phyloP scores from a whole-genome alignment of 1,284 basidiomycete species.

The Leucoagaricus sp. region DNA sequence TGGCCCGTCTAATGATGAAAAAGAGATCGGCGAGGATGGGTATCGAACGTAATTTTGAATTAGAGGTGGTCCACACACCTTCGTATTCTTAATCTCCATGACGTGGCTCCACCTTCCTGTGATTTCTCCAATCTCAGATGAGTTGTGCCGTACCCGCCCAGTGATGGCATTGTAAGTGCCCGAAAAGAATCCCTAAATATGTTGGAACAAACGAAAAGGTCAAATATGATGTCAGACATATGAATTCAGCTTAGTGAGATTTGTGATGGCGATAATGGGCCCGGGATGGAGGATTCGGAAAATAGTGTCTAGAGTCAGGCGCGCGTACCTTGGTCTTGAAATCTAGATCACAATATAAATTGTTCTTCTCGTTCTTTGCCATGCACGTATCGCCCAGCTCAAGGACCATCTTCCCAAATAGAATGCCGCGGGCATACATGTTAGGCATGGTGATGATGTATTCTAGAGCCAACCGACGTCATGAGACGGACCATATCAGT shows the following conservation, averaged over 20 bases:
- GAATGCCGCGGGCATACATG: slow-evolving; percentile 96
- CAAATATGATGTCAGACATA: neutral
- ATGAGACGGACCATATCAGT: slow-evolving; percentile 3
- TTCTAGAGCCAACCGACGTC: slow-evolving; percentile 41
- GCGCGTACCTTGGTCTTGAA: slow-evolving; percentile 91
- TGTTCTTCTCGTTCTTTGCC: slow-evolving; percentile 83
- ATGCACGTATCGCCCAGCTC: slow-evolving; percentile 92
- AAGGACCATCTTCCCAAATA: slow-evolving; percentile 98
- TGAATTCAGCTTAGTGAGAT: neutral
- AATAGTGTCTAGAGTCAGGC: neutral
- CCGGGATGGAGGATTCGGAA: neutral
- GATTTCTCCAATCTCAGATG: slow-evolving; percentile 82
- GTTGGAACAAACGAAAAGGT: neutral
- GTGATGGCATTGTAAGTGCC: slow-evolving; percentile 93
- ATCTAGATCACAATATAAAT: slow-evolving; percentile 83
- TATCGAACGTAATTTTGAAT: neutral
- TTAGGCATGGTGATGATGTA: slow-evolving; percentile 94
- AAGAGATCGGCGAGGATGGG: neutral
- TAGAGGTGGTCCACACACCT: slow-evolving; percentile 43
- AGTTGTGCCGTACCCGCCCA: slow-evolving; percentile 75
- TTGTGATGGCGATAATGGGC: neutral
- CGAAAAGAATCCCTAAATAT: slow-evolving; percentile 87
- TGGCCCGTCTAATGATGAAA: slow-evolving; percentile 51
- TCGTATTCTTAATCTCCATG: slow-evolving; percentile 84
- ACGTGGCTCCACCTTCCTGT: slow-evolving; percentile 89